phyloP scores from a whole-genome alignment of 2,329 filamentous ascomycete species.

The Trichoderma koningii region DNA sequence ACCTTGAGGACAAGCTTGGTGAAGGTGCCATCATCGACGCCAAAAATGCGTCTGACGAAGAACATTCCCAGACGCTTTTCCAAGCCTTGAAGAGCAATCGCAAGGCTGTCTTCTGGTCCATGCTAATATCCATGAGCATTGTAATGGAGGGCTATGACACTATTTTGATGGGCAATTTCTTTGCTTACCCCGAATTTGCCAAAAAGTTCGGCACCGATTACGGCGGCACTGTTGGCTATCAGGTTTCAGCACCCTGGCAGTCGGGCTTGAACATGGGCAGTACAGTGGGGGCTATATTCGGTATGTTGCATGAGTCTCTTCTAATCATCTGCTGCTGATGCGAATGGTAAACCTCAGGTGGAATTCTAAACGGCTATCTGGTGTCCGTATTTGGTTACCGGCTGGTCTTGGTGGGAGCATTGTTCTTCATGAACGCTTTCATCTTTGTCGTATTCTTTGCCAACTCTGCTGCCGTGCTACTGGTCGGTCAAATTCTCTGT shows the following conservation, averaged over 20 bases:
- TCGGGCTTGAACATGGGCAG: conserved; percentile 50
- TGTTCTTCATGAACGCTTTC: conserved; percentile 40
- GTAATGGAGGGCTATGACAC: conserved; percentile 49
- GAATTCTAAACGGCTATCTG: conserved; percentile 22
- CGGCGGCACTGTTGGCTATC: conserved; percentile 30
- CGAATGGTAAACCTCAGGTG: conserved; percentile 34
- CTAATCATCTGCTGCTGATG: background rate
- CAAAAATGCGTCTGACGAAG: conserved; percentile 23
- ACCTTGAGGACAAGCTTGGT: conserved; percentile 19
- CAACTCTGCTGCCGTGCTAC: conserved; percentile 40
- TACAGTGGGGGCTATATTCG: conserved; percentile 51
- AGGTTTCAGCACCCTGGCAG: conserved; percentile 54
- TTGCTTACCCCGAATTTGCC: conserved; percentile 37
- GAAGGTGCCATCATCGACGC: conserved; percentile 22
- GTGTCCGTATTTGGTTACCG: conserved; percentile 43
- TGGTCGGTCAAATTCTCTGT: conserved; percentile 49
- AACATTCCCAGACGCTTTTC: conserved; percentile 14
- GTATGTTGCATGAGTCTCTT: conserved; percentile 30
- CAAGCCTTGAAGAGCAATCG: conserved; percentile 37
- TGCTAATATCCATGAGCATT: conserved; percentile 42
- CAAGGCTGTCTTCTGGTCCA: conserved; percentile 43
- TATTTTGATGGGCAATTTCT: conserved; percentile 43
- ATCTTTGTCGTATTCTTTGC: conserved; percentile 54
- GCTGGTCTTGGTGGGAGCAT: conserved; percentile 44
- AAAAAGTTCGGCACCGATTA: conserved; percentile 23